Percentiles rank a stretch among this genome's conserved stretches.
Conservation (phyloP, 1,284 basidiomycete genomes). For the Rhodotorula mucilaginosa region DNA sequence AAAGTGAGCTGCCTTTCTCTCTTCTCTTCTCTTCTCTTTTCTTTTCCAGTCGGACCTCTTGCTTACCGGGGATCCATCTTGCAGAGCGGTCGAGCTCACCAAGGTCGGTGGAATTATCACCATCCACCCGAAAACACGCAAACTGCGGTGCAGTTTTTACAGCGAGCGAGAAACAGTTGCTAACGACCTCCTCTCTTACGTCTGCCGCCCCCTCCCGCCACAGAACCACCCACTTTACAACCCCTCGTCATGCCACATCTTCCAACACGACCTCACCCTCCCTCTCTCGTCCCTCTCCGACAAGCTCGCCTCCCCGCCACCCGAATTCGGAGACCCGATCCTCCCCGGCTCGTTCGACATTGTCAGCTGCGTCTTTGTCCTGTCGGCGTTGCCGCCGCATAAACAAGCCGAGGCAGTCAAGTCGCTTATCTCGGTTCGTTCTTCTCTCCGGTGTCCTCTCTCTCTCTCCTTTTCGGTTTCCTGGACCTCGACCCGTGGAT, state of each 20-base stretch:
- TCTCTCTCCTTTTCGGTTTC: too few relatives aligned
- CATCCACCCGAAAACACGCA: too few relatives aligned
- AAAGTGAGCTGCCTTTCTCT: constrained; percentile 2
- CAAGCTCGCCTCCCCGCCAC: constrained; percentile 8
- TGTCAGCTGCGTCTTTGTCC: constrained; percentile 48
- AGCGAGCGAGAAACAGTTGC: too few relatives aligned
- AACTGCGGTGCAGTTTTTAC: too few relatives aligned
- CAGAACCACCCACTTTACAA: constrained; percentile 43
- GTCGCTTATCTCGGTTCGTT: constrained; percentile 31
- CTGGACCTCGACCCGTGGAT: too few relatives aligned
- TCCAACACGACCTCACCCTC: constrained; percentile 47
- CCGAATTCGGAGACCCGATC: constrained; percentile 27
- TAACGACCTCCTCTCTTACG: neutral
- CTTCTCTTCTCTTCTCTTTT: too few relatives aligned
- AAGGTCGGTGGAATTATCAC: constrained; percentile 4
- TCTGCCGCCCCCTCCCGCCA: neutral
- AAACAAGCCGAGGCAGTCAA: constrained; percentile 42
- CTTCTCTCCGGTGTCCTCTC: neutral
- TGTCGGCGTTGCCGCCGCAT: constrained; percentile 49
- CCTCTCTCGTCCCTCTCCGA: constrained; percentile 10
- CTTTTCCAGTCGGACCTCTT: neutral
- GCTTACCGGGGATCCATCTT: neutral
- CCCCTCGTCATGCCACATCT: constrained; percentile 44
- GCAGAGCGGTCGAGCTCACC: constrained; percentile 34
- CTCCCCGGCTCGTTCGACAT: constrained; percentile 33